These are phyloP conservation scores for Shiraia bambusicola DNA, from an alignment of 2,329 filamentous ascomycete species.

Conservation along the genomic window DNA sequence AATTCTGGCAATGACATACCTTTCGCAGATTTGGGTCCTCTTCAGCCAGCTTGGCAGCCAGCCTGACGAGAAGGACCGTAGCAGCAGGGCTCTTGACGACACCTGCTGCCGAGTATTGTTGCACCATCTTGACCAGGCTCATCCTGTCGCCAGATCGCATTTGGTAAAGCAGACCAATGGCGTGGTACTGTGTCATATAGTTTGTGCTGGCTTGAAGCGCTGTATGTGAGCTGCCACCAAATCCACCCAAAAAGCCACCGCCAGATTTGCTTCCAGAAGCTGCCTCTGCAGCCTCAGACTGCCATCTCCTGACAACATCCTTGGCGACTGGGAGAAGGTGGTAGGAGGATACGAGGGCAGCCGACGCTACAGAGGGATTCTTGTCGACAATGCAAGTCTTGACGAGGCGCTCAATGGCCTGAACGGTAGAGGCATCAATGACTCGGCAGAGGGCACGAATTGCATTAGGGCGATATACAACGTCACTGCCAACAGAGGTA, in stretches of 20 bases:
- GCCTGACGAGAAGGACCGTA: conserved; percentile 84
- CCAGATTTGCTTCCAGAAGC: conserved; percentile 87
- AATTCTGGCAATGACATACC: conserved; percentile 9
- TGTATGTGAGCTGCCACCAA: conserved; percentile 75
- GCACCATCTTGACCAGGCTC: conserved; percentile 99
- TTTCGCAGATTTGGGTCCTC: conserved; percentile 86
- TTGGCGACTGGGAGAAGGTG: conserved; percentile 94
- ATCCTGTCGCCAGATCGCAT: conserved; percentile 97
- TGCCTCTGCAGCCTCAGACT: conserved; percentile 96
- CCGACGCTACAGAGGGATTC: conserved; percentile 94
- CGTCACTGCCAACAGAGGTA: conserved; percentile 90
- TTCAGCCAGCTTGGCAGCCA: conserved; percentile 91
- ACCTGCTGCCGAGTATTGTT: conserved; percentile 90
- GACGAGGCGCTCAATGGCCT: conserved; percentile 96
- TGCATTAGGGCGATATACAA: conserved; percentile 81
- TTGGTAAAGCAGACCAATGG: conserved; percentile 94
- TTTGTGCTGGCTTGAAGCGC: conserved; percentile 75
- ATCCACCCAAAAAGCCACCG: conserved; percentile 86
- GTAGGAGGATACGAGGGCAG: conserved; percentile 93
- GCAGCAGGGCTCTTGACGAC: conserved; percentile 94
- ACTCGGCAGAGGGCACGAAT: conserved; percentile 94
- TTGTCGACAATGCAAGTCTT: conserved; percentile 99
- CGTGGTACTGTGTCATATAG: conserved; percentile 98
- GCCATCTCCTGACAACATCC: conserved; percentile 95
- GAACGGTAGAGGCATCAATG: conserved; percentile 91